phyloP scores from a whole-genome alignment of 2,329 filamentous ascomycete species.

The Apiospora koreana region DNA sequence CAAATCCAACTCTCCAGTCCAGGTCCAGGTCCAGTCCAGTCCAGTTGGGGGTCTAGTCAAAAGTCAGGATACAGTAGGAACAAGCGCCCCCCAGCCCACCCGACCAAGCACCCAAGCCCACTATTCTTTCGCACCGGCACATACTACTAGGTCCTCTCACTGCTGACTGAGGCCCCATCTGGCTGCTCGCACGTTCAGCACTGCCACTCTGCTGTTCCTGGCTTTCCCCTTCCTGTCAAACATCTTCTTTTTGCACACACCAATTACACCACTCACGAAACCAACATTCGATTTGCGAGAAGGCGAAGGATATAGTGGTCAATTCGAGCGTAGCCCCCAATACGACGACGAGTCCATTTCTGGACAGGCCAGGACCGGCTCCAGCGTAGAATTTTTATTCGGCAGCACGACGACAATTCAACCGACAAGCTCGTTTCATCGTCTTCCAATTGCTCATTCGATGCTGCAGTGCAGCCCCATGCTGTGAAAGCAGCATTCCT shows the following conservation, averaged over 20 bases:
- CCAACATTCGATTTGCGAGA: background rate
- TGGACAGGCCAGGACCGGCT: slow-evolving; percentile 8
- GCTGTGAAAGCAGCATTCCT: slow-evolving; percentile 12
- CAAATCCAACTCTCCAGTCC: background rate
- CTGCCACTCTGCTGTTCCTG: slow-evolving; percentile 7
- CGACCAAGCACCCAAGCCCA: background rate
- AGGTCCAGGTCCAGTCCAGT: background rate
- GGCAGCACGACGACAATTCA: background rate
- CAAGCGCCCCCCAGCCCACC: background rate
- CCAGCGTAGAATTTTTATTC: background rate
- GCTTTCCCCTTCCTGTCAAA: slow-evolving; percentile 8
- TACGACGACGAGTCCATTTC: slow-evolving; percentile 6
- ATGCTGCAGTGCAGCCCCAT: slow-evolving; percentile 12
- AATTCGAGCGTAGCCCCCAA: background rate
- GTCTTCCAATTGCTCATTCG: slow-evolving; percentile 7
- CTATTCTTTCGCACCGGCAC: slow-evolving; percentile 7
- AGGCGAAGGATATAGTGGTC: slow-evolving; percentile 1
- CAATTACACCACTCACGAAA: slow-evolving; percentile 3
- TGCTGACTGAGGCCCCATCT: background rate
- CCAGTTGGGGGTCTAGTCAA: background rate
- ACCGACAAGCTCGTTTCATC: slow-evolving; percentile 3
- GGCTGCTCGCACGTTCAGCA: slow-evolving; percentile 9
- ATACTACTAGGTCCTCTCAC: background rate
- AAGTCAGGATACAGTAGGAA: background rate
- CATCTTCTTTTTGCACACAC: slow-evolving; percentile 4